Base-by-base conservation (phyloP, 495 filamentous ascomycete genomes). In the Usnea hakonensis region DNA sequence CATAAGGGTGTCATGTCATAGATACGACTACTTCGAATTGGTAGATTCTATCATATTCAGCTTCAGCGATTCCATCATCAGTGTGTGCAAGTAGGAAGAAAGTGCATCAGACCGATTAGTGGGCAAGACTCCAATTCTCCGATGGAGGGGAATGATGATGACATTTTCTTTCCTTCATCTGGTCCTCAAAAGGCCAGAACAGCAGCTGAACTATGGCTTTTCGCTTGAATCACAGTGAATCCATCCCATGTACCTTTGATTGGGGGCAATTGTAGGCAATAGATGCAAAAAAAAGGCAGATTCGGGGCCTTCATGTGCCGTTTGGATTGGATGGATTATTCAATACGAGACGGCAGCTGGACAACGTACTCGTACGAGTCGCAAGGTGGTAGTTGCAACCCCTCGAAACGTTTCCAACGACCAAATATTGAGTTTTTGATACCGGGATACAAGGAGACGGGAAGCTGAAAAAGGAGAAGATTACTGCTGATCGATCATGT, bases 91-190 rank as follows among this genome's bases (percentile, higher is more conserved):
- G 41, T 21, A 9, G 6, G 19, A 44, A 44, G 9, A 21, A 19
- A 44, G 41, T 10, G 9, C 6, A 43, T 43, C n/a, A 44, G n/a
- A 1, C 11, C 7, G 5, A 44, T 21, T 44, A 23, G 2, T 44
- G 23, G 41, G 41, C 40, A 43, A 2, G 6, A 14, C 17, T 40
- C 38, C 2, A 2, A 40, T 37, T 43, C 32, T 70, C 65, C 62
- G 61, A 66, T 64, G 63, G 68, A 63, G 66, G 65, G 58, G 68
- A 70, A 70, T 66, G 66, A 70, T 70, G 65, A 44, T 60, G 50
- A 64, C 59, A 65, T 62, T 58, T 66, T 59, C 50, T 66, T 70
- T 8, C 68, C 43, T 68, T 70, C 66, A 70, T 64, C 28, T 57
- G 58, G 60, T 60, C 40, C 40, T 3, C 8, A 19, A 7, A 41